Evolutionary conservation across 805 yeast species (phyloP), one percentile per base, ranked within the genome.

Genomic region (Saturnispora dispora): DNA sequence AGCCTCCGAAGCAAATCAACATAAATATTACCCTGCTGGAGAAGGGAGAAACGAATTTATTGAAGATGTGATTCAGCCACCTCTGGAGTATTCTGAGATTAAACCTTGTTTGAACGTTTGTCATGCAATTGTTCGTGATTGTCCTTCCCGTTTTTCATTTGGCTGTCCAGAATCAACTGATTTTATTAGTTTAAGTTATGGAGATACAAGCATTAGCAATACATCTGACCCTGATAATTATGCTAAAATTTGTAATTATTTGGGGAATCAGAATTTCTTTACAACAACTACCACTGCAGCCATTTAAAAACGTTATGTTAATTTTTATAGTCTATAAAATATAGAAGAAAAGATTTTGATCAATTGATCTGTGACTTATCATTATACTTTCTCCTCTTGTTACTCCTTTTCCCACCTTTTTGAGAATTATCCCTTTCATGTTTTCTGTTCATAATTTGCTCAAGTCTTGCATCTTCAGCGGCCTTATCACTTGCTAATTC

Each of bases 81-180:
- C 75, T 4, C 60, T 66, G 11, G 62, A 66, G 25, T 91, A 90
- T 66, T 82, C 74, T 58, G 99, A 91, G 66, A 75, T 93, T 3
- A 64, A 88, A 52, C 99, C 99, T 0, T 91, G 99, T 63, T 74
- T 84, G 47, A 82, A 85, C 60, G 76, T 83, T 55, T 93, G 98
- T 65, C 72, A 85, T 55, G 76, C 81, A 5, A 78, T 93, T 7
- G 93, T 84, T 2, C 74, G 88, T 47, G 85, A 85, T 63, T 91
- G 99, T 63, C 96, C 96, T 1, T 67, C 89, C 0, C 79, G 70
- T 30, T 80, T 91, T 60, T 81, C 79, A 2, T 89, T 91, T 63
- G 60, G 66, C 15, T 93, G 98, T 59, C 98, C 99, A 0, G 58
- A 53, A 1, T 48, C 53, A 10, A 70, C 71, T 35, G 60, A 62